These are phyloP conservation scores for Alternaria gansuensis DNA, from an alignment of 2,329 filamentous ascomycete species.

Conservation along the genomic window DNA sequence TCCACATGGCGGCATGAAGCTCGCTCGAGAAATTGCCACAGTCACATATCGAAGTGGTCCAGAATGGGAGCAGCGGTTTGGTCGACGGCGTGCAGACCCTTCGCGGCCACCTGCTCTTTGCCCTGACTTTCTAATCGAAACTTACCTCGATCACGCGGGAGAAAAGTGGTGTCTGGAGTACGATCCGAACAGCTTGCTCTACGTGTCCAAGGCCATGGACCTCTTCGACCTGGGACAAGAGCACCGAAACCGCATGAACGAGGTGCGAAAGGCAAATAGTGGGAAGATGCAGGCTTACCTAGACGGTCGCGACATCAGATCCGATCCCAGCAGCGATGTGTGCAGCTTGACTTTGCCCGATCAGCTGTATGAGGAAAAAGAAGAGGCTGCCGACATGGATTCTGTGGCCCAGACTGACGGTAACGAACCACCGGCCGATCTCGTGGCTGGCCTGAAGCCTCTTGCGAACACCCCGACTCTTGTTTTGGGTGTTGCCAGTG, in stretches of 20 bases:
- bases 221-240: constrained; percentile 86
- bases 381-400: constrained; percentile 55
- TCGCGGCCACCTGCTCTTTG: constrained; percentile 91
- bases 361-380: constrained; percentile 85
- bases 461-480: constrained; percentile 81
- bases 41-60: constrained; percentile 96
- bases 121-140: constrained; percentile 96
- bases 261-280: constrained; percentile 69
- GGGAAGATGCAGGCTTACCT: constrained; percentile 63
- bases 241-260: constrained; percentile 70
- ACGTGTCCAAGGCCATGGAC: constrained; percentile 99
- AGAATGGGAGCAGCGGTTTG: constrained; percentile 97
- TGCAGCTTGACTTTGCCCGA: constrained; percentile 87
- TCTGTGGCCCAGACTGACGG: constrained; percentile 42
- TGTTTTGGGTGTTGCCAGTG: constrained; percentile 92
- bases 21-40: constrained; percentile 95
- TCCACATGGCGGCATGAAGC: constrained; percentile 96
- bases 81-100: constrained; percentile 83
- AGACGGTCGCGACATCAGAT: constrained; percentile 40
- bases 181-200: constrained; percentile 92
- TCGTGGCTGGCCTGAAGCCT: constrained; percentile 76
- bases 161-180: constrained; percentile 99
- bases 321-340: constrained; percentile 52
- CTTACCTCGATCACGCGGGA: constrained; percentile 95
- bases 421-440: constrained; percentile 74